A percentile compares a stretch with the other conserved stretches of the same genome.
These are phyloP conservation scores for Talaromyces ruber DNA, from an alignment of 495 filamentous ascomycete species.

Conservation along the genomic window DNA sequence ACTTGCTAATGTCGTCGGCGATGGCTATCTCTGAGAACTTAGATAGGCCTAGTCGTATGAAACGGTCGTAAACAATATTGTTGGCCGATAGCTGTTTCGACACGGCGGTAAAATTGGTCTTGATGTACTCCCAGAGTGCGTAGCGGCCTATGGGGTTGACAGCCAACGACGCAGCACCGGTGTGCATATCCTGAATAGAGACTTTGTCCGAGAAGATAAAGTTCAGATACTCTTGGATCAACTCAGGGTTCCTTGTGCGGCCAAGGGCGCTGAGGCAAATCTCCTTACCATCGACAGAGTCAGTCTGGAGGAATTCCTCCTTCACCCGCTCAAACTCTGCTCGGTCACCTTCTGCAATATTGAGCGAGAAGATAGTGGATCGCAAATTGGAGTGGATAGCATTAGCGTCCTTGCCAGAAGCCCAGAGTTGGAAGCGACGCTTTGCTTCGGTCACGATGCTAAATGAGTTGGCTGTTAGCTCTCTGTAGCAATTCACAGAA, in stretches of 20 bases:
- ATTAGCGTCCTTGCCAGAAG: constrained; percentile 49
- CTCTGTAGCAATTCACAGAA: neutral
- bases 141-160: constrained; percentile 60
- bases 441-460: constrained; percentile 63
- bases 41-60: constrained; percentile 64
- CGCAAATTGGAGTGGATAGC: constrained; percentile 78
- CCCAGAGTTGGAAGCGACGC: constrained; percentile 67
- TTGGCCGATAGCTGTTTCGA: constrained; percentile 63
- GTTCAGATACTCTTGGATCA: constrained; percentile 63
- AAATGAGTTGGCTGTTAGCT: constrained; percentile 13
- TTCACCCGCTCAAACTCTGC: constrained; percentile 66
- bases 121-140: constrained; percentile 75
- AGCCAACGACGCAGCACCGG: constrained; percentile 61
- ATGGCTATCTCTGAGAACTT: constrained; percentile 64
- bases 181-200: constrained; percentile 77
- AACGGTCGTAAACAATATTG: constrained; percentile 79
- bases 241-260: constrained; percentile 55
- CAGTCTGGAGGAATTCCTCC: constrained; percentile 71
- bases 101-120: constrained; percentile 66
- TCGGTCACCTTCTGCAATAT: constrained; percentile 58
- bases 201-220: constrained; percentile 75
- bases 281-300: constrained; percentile 83
- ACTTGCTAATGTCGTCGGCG: constrained; percentile 68
- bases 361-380: constrained; percentile 67
- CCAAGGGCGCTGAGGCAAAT: constrained; percentile 71